Evolutionary conservation across 352 stramenopile genomes (phyloP).

Genomic region (Pythium aphanidermatum): DNA sequence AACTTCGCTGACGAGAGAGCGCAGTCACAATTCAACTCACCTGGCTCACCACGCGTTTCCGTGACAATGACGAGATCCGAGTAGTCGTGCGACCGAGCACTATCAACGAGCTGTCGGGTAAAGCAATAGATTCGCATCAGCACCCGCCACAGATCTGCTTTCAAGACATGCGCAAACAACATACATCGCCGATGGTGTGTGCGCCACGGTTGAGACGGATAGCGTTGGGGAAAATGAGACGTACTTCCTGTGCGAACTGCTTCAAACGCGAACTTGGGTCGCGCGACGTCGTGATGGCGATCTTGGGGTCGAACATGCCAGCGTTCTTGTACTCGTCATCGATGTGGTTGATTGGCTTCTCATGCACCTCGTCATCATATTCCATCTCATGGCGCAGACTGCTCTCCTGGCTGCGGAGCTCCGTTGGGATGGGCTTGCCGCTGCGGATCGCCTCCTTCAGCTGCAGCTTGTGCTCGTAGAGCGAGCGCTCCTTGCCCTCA

Average conservation of each 20-base stretch:
- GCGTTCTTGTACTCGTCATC: constrained; percentile 99
- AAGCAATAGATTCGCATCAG: too few species aligned
- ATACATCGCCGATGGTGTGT: constrained; percentile 89
- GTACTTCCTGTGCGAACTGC: constrained; percentile 99
- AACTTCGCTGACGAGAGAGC: too few species aligned
- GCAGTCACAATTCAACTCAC: constrained; percentile 24
- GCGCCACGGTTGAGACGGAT: constrained; percentile 96
- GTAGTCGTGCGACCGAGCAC: constrained; percentile 95
- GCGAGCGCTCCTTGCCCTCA: constrained; percentile 91
- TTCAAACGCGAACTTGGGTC: constrained; percentile 97
- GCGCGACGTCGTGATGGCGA: constrained; percentile 98
- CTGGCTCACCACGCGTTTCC: constrained; percentile 97
- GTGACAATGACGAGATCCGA: constrained; percentile 98
- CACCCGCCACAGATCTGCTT: too few species aligned
- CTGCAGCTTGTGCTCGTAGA: constrained; percentile 97
- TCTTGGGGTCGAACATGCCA: constrained; percentile 95
- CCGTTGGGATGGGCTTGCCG: constrained; percentile 97
- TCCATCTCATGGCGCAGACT: constrained; percentile 90
- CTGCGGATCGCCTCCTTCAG: constrained; percentile 91
- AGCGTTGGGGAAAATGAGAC: constrained; percentile 97
- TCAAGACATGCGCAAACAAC: too few species aligned
- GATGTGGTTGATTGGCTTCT: constrained; percentile 88
- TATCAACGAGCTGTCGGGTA: constrained; percentile 91
- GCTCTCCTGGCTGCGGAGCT: constrained; percentile 93
- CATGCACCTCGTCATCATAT: constrained; percentile 87